Percentiles rank a stretch among this genome's conserved stretches.
Evolutionary conservation across 768 basidiomycete genomes (phyloP).

Genomic region (Tremella fuciformis): DNA sequence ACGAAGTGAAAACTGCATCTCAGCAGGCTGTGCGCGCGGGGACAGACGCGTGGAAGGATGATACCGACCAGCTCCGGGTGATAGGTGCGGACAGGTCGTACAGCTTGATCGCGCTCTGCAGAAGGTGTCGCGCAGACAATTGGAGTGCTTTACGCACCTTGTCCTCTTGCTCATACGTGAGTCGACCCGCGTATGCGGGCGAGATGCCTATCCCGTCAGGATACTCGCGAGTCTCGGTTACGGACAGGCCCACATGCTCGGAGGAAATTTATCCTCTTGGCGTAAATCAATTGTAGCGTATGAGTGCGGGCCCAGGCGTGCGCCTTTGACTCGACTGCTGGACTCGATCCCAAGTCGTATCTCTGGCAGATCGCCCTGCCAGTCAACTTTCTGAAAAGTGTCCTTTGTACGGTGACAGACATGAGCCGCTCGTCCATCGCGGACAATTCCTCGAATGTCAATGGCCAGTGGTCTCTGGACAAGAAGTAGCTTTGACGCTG

Average conservation of each 20-base stretch:
- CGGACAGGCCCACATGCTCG: background rate
- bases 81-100: constrained; percentile 2
- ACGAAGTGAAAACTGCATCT: background rate
- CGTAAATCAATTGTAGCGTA: constrained; percentile 2
- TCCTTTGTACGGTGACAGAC: too few relatives aligned
- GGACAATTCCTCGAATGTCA: too few relatives aligned
- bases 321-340: background rate
- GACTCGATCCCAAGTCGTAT: constrained; percentile 3
- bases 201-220: background rate
- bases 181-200: background rate
- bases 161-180: background rate
- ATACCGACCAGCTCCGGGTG: background rate
- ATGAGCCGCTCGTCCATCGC: too few relatives aligned
- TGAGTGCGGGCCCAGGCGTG: constrained; percentile 1
- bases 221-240: background rate
- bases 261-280: background rate
- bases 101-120: constrained; percentile 3
- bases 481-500: too few relatives aligned
- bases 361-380: background rate
- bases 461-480: too few relatives aligned
- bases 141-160: constrained; percentile 3
- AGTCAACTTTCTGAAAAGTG: too few relatives aligned
- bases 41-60: too few relatives aligned
- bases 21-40: background rate
- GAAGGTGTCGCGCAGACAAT: background rate